Percentiles rank a stretch among this genome's conserved stretches.
phyloP scores from a whole-genome alignment of 805 yeast genomes.

The Hanseniaspora thailandica region DNA sequence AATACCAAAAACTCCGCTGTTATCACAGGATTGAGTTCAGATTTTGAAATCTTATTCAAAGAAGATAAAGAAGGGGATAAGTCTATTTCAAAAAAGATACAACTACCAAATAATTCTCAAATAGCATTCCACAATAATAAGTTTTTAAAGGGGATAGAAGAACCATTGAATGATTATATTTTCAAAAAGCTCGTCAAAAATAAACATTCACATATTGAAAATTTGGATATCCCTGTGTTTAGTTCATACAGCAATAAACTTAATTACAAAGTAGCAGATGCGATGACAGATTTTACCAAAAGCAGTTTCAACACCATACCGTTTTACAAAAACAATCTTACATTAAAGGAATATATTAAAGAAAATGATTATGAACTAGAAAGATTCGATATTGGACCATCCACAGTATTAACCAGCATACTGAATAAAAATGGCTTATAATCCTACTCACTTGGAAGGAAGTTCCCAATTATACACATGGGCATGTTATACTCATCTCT shows the following conservation, averaged over 20 bases:
- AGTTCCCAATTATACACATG: conserved; percentile 89
- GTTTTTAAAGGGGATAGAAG: conserved; percentile 26
- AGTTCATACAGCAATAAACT: conserved; percentile 26
- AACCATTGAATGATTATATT: conserved; percentile 27
- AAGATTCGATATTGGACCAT: conserved; percentile 23
- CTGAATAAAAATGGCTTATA: conserved; percentile 9
- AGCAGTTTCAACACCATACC: conserved; percentile 28
- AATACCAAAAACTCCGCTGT: conserved; percentile 10
- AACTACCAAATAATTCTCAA: conserved; percentile 15
- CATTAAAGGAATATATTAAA: conserved; percentile 20
- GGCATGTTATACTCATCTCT: conserved; percentile 91
- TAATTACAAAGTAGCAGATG: conserved; percentile 23
- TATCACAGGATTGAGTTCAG: conserved; percentile 1
- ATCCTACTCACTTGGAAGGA: conserved; percentile 55
- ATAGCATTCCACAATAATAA: conserved; percentile 28
- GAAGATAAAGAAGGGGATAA: not conserved
- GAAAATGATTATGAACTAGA: conserved; percentile 15
- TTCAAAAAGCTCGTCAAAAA: conserved; percentile 26
- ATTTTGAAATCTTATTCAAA: conserved; percentile 5
- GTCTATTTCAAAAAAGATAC: conserved; percentile 4
- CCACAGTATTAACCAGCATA: conserved; percentile 23
- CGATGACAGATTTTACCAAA: conserved; percentile 27
- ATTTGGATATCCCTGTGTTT: conserved; percentile 25
- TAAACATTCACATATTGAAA: conserved; percentile 21
- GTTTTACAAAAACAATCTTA: conserved; percentile 27